A percentile compares a stretch with the other conserved stretches of the same genome.
These are phyloP conservation scores for Oryza glumipatula DNA, from an alignment of 176 grass and related monocot species.

Conservation along the genomic window DNA sequence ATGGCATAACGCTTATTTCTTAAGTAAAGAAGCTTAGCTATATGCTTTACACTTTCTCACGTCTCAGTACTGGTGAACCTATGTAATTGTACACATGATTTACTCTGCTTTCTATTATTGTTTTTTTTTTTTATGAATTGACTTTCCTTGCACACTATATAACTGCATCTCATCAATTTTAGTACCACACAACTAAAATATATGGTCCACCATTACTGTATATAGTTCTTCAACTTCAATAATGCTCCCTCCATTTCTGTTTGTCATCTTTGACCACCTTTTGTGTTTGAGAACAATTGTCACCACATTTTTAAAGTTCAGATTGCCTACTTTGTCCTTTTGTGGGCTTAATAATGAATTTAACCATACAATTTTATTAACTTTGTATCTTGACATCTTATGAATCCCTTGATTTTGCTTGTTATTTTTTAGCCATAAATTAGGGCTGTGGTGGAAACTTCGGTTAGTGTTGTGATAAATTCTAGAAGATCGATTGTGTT, in stretches of 20 bases:
- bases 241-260: not conserved
- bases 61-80: not conserved
- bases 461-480: not conserved
- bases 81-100: not conserved
- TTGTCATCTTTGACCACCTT: not conserved
- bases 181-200: slow-evolving; percentile 5
- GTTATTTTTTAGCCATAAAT: slow-evolving; percentile 1
- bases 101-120: not conserved
- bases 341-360: not conserved
- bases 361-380: not conserved
- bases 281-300: not conserved
- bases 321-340: not conserved
- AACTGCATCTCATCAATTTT: not conserved
- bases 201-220: not conserved
- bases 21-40: slow-evolving; percentile 25
- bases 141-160: not conserved
- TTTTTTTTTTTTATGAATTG: slow-evolving; percentile 27
- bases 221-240: slow-evolving; percentile 18
- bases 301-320: not conserved
- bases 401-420: not conserved
- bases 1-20: not conserved
- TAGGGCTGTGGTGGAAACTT: not conserved
- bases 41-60: not conserved
- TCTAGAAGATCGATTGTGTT: slow-evolving; percentile 12
- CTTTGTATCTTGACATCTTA: not conserved